Conservation (phyloP, 2,329 filamentous ascomycete species). For the Fusarium liriodendri region DNA sequence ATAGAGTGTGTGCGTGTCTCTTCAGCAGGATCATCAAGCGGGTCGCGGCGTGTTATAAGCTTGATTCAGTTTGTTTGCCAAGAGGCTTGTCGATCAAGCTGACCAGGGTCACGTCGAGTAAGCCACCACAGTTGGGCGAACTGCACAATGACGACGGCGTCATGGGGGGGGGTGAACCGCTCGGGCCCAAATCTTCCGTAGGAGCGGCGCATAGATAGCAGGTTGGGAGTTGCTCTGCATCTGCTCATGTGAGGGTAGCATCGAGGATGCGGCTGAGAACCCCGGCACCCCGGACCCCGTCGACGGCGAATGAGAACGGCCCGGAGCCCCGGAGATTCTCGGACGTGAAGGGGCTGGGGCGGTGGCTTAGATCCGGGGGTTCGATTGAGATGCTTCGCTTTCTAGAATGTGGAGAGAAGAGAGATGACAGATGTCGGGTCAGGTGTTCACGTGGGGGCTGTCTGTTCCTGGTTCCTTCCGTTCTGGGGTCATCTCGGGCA, state of each 20-base stretch:
- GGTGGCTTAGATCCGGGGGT: constrained; percentile 40
- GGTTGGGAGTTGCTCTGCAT: background rate
- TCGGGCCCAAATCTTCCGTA: background rate
- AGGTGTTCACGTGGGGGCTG: background rate
- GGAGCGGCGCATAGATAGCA: background rate
- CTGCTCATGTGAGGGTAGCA: constrained; percentile 12
- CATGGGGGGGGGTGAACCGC: constrained; percentile 5
- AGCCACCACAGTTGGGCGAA: background rate
- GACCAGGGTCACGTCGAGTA: constrained; percentile 1
- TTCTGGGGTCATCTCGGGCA: constrained; percentile 32
- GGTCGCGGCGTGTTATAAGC: background rate
- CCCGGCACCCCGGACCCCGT: constrained; percentile 9
- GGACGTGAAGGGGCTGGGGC: constrained; percentile 19
- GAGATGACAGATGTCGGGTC: background rate
- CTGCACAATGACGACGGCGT: constrained; percentile 7
- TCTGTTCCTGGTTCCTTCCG: constrained; percentile 22
- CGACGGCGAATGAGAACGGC: constrained; percentile 32
- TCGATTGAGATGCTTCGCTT: background rate
- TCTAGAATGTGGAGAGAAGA: constrained; percentile 15
- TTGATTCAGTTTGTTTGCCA: background rate
- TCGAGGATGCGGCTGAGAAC: constrained; percentile 6
- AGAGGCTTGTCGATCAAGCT: background rate
- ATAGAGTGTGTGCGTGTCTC: background rate
- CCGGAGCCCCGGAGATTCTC: constrained; percentile 17
- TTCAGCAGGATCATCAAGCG: background rate